These are phyloP conservation scores for Plasmopara halstedii DNA, from an alignment of 352 stramenopile species.

Conservation along the genomic window DNA sequence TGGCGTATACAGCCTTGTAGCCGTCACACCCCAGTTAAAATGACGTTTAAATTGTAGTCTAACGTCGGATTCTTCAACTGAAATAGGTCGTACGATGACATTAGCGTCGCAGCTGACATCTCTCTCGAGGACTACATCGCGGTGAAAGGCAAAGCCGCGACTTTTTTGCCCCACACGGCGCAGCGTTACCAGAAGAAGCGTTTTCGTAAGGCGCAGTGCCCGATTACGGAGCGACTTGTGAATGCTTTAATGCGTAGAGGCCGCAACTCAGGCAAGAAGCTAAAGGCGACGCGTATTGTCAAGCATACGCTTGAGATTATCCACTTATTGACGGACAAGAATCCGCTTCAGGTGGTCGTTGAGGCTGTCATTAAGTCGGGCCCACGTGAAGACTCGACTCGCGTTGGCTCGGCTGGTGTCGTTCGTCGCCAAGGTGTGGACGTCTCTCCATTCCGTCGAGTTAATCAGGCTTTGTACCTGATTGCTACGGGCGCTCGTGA, in stretches of 20 bases:
- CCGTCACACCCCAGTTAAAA: too few relatives aligned
- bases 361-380: constrained; percentile 91
- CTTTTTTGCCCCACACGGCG: constrained; percentile 98
- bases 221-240: constrained; percentile 97
- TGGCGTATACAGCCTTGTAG: too few relatives aligned
- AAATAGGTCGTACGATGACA: constrained; percentile 96
- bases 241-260: constrained; percentile 98
- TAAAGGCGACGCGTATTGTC: constrained; percentile 98
- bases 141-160: constrained; percentile 96
- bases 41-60: constrained; percentile 3
- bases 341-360: constrained; percentile 97
- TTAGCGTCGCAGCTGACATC: constrained; percentile 96
- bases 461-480: constrained; percentile 99
- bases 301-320: constrained; percentile 99
- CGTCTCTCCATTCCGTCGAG: constrained; percentile 98
- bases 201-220: constrained; percentile 99
- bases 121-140: constrained; percentile 99
- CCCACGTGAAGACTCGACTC: constrained; percentile 98
- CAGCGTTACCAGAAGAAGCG: constrained; percentile 99
- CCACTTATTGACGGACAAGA: constrained; percentile 98
- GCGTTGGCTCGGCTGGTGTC: constrained; percentile 98
- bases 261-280: constrained; percentile 99
- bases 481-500: constrained; percentile 96
- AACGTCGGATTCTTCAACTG: constrained; percentile 16
- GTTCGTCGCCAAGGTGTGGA: constrained; percentile 99